These are phyloP conservation scores for Pseudogymnoascus sp. DNA, from an alignment of 2,329 filamentous ascomycete species.

Conservation along the genomic window DNA sequence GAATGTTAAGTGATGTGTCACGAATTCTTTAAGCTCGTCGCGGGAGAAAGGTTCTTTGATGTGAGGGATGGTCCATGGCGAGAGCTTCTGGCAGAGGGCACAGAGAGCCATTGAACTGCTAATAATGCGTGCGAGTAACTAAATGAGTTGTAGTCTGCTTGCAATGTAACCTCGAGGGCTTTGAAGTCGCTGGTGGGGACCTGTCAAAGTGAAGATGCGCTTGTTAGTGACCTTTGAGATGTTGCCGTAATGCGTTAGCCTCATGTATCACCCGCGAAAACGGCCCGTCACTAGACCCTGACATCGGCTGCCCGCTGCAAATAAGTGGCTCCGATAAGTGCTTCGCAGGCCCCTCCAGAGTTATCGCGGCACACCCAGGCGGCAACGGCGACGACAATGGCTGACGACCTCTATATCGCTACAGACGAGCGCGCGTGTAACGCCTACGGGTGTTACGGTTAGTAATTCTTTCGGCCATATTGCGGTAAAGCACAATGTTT, in stretches of 20 bases:
- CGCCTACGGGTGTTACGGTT: no score
- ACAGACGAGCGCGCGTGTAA: no score
- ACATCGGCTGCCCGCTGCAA: no score
- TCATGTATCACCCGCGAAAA: no score
- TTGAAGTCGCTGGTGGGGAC: background rate
- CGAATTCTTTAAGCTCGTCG: background rate
- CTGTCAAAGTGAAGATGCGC: background rate
- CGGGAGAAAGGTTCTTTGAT: background rate
- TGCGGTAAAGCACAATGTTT: no score
- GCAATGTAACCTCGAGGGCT: background rate
- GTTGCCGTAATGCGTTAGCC: background rate
- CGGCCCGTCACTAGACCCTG: no score
- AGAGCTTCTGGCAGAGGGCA: background rate
- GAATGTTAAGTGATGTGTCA: background rate
- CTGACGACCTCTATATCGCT: no score
- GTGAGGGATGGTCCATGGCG: background rate
- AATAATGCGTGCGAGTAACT: background rate
- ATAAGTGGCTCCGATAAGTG: no score
- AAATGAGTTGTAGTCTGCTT: background rate
- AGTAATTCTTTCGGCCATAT: no score
- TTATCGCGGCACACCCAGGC: no score
- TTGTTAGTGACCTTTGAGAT: background rate
- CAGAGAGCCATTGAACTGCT: background rate
- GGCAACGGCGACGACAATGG: no score
- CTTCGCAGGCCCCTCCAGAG: no score